phyloP scores from a whole-genome alignment of 75 land plant genomes.

The Pinus albicaulis region DNA sequence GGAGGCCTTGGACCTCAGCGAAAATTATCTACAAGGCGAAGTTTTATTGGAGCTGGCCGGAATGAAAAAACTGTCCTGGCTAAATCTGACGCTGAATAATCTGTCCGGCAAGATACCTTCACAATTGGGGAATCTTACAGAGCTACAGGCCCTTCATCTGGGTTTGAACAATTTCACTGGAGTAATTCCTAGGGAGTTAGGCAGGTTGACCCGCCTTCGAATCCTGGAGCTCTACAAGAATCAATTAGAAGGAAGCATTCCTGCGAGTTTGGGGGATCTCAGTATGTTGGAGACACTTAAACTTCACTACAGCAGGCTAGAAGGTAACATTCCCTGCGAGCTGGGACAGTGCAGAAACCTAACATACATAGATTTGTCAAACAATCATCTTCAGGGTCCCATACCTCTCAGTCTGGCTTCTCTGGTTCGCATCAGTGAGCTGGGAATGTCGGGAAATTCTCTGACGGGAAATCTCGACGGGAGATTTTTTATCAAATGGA shows the following conservation, averaged over 20 bases:
- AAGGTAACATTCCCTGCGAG: conserved; percentile 38
- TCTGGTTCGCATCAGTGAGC: conserved; percentile 45
- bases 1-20: too few species aligned
- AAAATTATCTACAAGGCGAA: too few species aligned
- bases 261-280: conserved; percentile 19
- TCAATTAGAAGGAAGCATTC: conserved; percentile 45
- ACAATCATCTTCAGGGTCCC: conserved; percentile 44
- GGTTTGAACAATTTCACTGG: conserved; percentile 46
- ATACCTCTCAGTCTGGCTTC: conserved; percentile 54
- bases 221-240: conserved; percentile 43
- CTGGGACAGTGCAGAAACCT: conserved; percentile 44
- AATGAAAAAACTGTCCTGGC: too few species aligned
- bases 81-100: too few species aligned
- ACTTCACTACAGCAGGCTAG: conserved; percentile 33
- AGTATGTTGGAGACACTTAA: conserved; percentile 37
- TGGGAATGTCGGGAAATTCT: conserved; percentile 37
- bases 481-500: conserved; percentile 20
- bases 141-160: conserved; percentile 38
- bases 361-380: conserved; percentile 41
- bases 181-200: conserved; percentile 33
- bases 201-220: conserved; percentile 24
- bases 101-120: conserved; percentile 8
- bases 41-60: too few species aligned
- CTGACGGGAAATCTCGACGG: conserved; percentile 35
- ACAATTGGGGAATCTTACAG: conserved; percentile 28